Percentiles rank a stretch among this genome's conserved stretches.
These are phyloP conservation scores for Brassica rapa DNA, from an alignment of 345 rosid genomes.

Conservation along the genomic window DNA sequence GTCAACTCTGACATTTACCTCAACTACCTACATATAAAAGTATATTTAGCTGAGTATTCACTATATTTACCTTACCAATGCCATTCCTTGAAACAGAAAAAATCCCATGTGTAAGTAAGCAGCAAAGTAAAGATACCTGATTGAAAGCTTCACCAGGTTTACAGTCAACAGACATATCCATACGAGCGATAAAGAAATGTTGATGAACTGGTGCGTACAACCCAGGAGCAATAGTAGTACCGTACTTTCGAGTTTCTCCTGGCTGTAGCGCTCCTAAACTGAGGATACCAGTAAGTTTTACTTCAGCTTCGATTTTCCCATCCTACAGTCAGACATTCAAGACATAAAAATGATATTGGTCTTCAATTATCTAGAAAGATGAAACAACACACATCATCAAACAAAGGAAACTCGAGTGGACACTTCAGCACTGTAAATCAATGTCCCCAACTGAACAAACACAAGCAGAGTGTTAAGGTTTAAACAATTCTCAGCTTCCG, in stretches of 20 bases:
- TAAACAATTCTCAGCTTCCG: background rate
- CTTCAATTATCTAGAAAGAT: slow-evolving; percentile 8
- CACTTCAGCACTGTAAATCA: background rate
- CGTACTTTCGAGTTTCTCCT: slow-evolving; percentile 85
- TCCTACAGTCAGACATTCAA: slow-evolving; percentile 54
- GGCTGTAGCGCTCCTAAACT: slow-evolving; percentile 92
- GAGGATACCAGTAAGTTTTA: slow-evolving; percentile 86
- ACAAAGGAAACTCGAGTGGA: slow-evolving; percentile 1
- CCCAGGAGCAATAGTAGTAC: slow-evolving; percentile 89
- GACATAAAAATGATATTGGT: slow-evolving; percentile 12
- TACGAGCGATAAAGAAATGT: slow-evolving; percentile 88
- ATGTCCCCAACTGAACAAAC: slow-evolving; percentile 11
- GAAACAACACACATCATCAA: slow-evolving; percentile 2
- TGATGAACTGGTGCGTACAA: slow-evolving; percentile 93
- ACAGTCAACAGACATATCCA: slow-evolving; percentile 94
- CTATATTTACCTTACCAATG: slow-evolving; percentile 16
- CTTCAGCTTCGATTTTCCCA: slow-evolving; percentile 93
- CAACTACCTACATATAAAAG: slow-evolving; percentile 65
- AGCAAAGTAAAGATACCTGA: slow-evolving; percentile 52
- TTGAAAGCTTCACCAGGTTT: slow-evolving; percentile 86
- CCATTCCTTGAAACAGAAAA: slow-evolving; percentile 10
- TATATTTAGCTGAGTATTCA: background rate
- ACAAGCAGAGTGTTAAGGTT: slow-evolving; percentile 14
- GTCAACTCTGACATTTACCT: slow-evolving; percentile 75
- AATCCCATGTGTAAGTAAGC: background rate